Base-by-base conservation (phyloP, 768 basidiomycete species). In the Peribolospora kevripleyi region DNA sequence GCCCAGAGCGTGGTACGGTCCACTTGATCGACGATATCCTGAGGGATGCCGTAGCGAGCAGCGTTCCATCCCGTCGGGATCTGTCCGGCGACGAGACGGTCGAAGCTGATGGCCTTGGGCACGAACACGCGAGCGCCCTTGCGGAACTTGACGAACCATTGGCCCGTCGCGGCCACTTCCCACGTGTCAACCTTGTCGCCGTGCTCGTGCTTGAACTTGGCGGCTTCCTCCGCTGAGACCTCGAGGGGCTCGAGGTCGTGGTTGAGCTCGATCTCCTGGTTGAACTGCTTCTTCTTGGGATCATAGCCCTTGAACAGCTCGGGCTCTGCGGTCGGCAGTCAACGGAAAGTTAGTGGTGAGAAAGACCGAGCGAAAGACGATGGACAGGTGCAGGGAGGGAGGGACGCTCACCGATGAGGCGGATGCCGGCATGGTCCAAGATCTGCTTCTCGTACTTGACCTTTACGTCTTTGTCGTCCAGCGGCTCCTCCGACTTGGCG, bases 111-210 rank as follows among this genome's bases (percentile, higher is more conserved):
- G 2, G 91, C 83, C 71, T 98, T 98, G 51, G 93, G 91, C 47
- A 97, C 79, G 60, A 80, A 74, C 58, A 98, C 73, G 48, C 84
- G 80, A 8, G 93, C 88, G 52, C 93, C 93, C 70, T 85, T 91
- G 80, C 97, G 97, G 74, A 97, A 80, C 70, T 95, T 93, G 66
- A 88, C 88, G 64, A 84, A 87, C 85, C 83, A 93, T 65, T 91
- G 84, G 10, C 81, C 81, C 65, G 83, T 81, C 48, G 78, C 81
- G 0, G 80, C 80, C 25, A 25, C 25, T 25, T 25, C 25, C 88
- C 88, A 97, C 62, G 85, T 76, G 65, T 98, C 91, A 65, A 85
- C 88, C 65, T 87, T 91, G 63, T 91, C 86, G 57, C 84, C 88
- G 64, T 97, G 93, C 65, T 97, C 85, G 55, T 82, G 75, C 72